Conservation (phyloP, 1,284 basidiomycete species). For the Apiotrichum sp. region DNA sequence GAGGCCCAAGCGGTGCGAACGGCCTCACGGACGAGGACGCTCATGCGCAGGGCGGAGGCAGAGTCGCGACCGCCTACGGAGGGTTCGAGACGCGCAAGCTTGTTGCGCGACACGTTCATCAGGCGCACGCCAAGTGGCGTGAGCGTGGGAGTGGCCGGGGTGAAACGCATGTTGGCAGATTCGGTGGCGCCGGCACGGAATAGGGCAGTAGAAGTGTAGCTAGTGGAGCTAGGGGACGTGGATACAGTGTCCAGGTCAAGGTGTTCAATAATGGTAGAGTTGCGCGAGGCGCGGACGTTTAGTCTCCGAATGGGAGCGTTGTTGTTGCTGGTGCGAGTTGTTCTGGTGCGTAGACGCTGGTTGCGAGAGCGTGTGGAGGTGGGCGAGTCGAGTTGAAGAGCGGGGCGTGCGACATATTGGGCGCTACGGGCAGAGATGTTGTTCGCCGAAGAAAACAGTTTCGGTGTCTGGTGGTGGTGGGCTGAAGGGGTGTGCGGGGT, state of each 20-base stretch:
- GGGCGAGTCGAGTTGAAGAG: background rate
- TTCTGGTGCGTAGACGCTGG: background rate
- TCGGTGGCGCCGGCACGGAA: background rate
- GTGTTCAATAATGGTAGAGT: background rate
- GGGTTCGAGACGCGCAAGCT: slow-evolving; percentile 32
- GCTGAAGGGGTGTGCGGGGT: no score
- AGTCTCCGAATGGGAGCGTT: slow-evolving; percentile 2
- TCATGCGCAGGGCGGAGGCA: slow-evolving; percentile 24
- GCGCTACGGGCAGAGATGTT: background rate
- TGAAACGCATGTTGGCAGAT: slow-evolving; percentile 34
- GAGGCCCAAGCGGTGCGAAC: slow-evolving; percentile 38
- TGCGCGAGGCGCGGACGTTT: background rate
- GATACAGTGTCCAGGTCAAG: background rate
- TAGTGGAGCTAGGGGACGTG: background rate
- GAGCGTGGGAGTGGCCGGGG: slow-evolving; percentile 26
- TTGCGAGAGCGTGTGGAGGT: background rate
- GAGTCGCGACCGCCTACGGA: slow-evolving; percentile 24
- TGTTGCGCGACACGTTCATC: slow-evolving; percentile 35
- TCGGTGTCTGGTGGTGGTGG: background rate
- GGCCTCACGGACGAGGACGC: slow-evolving; percentile 36
- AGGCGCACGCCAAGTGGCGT: slow-evolving; percentile 40
- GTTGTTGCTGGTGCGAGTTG: background rate
- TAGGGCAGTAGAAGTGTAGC: background rate
- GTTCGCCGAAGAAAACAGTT: background rate
- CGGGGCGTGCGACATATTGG: background rate